Conservation (phyloP, 441 rosid genomes). For the Metrosideros polymorpha region DNA sequence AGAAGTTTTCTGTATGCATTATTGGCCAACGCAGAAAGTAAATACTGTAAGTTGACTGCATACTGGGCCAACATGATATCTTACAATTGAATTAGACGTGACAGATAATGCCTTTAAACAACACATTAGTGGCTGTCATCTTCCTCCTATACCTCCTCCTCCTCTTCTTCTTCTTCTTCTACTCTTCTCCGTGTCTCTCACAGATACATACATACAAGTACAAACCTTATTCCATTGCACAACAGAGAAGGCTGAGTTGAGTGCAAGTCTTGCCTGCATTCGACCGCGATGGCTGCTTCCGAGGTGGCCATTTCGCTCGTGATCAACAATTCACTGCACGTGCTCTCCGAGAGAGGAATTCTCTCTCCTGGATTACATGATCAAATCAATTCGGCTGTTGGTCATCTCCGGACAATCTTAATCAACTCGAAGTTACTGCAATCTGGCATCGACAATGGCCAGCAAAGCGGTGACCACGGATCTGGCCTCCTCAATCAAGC, state of each 20-base stretch:
- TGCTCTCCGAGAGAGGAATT: background rate
- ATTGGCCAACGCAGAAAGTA: no score
- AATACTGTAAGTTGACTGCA: no score
- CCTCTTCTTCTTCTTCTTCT: no score
- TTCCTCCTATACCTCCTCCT: no score
- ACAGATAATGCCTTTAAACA: no score
- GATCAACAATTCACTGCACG: rapidly evolving
- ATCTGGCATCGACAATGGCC: rapidly evolving
- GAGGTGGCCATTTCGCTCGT: rapidly evolving
- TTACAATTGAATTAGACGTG: no score
- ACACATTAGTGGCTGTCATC: background rate
- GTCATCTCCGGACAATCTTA: background rate
- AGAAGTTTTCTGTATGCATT: no score
- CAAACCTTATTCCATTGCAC: no score
- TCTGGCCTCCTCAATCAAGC: rapidly evolving
- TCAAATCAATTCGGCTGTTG: rapidly evolving
- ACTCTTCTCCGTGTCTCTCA: background rate
- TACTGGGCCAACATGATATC: no score
- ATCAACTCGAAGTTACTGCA: background rate
- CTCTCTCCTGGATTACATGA: background rate
- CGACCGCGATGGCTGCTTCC: rapidly evolving
- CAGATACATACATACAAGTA: no score
- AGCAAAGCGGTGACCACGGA: background rate
- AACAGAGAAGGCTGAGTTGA: background rate
- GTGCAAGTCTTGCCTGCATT: rapidly evolving